Conservation (phyloP, 2,329 filamentous ascomycete genomes). For the Didymella arachidicola region DNA sequence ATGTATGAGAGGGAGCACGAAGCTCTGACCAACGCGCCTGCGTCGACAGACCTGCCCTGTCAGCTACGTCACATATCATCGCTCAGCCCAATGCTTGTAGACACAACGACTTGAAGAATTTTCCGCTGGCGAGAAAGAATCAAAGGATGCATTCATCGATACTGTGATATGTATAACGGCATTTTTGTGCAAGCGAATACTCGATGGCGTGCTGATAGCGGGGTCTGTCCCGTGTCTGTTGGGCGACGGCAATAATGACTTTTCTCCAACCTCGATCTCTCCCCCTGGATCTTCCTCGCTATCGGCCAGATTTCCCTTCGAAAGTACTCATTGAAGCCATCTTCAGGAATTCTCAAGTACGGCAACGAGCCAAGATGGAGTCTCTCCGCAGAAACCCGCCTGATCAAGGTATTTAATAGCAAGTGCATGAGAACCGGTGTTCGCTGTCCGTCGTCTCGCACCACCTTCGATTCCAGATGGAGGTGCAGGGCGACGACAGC, state of each 20-base stretch:
- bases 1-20: neutral
- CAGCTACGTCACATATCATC: neutral
- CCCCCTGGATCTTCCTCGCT: neutral
- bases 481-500: conserved; percentile 14
- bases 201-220: conserved; percentile 9
- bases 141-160: neutral
- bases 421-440: conserved; percentile 51
- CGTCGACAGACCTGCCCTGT: neutral
- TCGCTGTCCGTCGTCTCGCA: conserved; percentile 25
- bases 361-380: conserved; percentile 40
- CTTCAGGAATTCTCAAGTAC: conserved; percentile 30
- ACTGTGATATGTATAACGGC: neutral
- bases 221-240: conserved; percentile 15
- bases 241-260: conserved; percentile 5
- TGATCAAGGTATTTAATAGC: conserved; percentile 50
- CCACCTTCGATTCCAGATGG: too few relatives aligned
- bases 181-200: conserved; percentile 1
- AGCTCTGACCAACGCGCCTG: neutral
- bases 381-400: conserved; percentile 43
- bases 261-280: neutral
- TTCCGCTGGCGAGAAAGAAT: neutral
- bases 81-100: neutral
- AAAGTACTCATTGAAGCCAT: neutral
- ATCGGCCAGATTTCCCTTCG: neutral
- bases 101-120: too few relatives aligned